Evolutionary conservation across 148 eudicot species (phyloP).

Genomic region (Fallopia convolvulus): DNA sequence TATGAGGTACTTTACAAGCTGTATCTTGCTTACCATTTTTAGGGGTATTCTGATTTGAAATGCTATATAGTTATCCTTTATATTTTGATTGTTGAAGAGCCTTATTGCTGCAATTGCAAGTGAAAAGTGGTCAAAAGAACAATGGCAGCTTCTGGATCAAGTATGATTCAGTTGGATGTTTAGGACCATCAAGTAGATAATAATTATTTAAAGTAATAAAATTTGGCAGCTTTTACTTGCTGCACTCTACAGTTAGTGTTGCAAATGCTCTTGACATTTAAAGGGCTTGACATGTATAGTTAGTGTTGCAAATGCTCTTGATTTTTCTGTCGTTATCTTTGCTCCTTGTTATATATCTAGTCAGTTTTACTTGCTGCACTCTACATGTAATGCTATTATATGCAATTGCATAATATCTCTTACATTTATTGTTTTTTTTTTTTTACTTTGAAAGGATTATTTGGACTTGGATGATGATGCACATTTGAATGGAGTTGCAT

Average conservation of each 20-base stretch:
- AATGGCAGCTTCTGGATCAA: neutral
- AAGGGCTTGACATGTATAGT: neutral
- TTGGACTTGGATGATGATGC: slow-evolving; percentile 50
- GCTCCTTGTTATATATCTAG: neutral
- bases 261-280: neutral
- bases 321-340: neutral
- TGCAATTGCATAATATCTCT: neutral
- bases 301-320: neutral
- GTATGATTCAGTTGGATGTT: neutral
- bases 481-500: slow-evolving; percentile 29
- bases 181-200: neutral
- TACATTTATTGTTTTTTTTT: neutral
- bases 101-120: neutral
- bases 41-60: neutral
- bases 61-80: neutral
- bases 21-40: neutral
- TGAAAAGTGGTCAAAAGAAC: neutral
- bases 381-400: neutral
- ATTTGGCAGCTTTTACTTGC: neutral
- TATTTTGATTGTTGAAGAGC: neutral
- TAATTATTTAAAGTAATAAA: neutral
- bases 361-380: neutral
- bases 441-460: slow-evolving; percentile 29
- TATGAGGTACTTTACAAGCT: slow-evolving; percentile 45
- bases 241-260: neutral